Conservation (phyloP, 805 yeast genomes). For the Kodamaea lidongshanica region DNA sequence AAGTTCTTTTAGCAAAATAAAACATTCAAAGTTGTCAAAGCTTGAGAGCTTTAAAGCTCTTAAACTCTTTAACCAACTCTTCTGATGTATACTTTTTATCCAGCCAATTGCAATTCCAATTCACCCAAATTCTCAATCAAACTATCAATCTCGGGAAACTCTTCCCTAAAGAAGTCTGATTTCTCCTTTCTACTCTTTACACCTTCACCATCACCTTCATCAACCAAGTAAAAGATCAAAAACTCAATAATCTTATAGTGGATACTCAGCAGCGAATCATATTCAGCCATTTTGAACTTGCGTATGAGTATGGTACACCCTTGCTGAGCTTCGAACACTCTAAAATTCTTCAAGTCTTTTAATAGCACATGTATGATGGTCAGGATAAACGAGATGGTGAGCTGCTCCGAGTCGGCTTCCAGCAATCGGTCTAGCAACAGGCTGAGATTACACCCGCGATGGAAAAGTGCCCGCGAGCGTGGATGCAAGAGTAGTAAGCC, state of each 20-base stretch:
- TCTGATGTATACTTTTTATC: too few species aligned
- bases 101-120: conserved; percentile 16
- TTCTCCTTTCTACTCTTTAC: conserved; percentile 21
- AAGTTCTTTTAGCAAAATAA: too few species aligned
- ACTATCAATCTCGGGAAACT: conserved; percentile 36
- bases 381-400: conserved; percentile 38
- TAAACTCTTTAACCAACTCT: too few species aligned
- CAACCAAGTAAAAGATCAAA: conserved; percentile 59
- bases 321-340: conserved; percentile 50
- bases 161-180: conserved; percentile 28
- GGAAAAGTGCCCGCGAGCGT: conserved; percentile 45
- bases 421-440: conserved; percentile 23
- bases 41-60: too few species aligned
- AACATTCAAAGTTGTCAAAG: too few species aligned
- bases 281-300: conserved; percentile 17
- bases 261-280: conserved; percentile 33
- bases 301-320: conserved; percentile 52
- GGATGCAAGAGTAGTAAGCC: conserved; percentile 60
- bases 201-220: conserved; percentile 34
- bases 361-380: conserved; percentile 54
- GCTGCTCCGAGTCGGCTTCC: conserved; percentile 10
- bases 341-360: conserved; percentile 48
- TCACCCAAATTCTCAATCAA: conserved; percentile 32
- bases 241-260: conserved; percentile 65
- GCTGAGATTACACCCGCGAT: conserved; percentile 35